phyloP scores from a whole-genome alignment of 2,329 filamentous ascomycete species.

The Plenodomus tracheiphilus region DNA sequence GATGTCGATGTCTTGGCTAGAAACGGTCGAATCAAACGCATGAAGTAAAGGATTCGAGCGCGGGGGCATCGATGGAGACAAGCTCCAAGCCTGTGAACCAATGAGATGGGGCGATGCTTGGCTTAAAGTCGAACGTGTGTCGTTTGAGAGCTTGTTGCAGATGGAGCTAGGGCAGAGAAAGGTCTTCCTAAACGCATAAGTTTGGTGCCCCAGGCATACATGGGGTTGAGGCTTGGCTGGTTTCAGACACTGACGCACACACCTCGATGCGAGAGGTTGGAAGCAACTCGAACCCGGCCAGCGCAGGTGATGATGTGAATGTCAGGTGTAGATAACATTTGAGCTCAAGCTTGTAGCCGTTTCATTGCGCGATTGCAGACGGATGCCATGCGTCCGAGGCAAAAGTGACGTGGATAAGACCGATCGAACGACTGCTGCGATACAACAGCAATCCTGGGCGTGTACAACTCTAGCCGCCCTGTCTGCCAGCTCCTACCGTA shows the following conservation, averaged over 20 bases:
- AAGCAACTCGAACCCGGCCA: neutral
- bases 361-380: neutral
- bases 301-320: neutral
- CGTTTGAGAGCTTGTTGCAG: slow-evolving; percentile 44
- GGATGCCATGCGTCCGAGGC: neutral
- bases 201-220: slow-evolving; percentile 35
- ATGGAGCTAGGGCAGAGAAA: slow-evolving; percentile 23
- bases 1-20: slow-evolving; percentile 21
- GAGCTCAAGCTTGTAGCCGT: neutral
- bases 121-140: slow-evolving; percentile 33
- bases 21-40: slow-evolving; percentile 42
- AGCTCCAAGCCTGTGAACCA: slow-evolving; percentile 20
- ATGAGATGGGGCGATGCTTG: slow-evolving; percentile 20
- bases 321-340: neutral
- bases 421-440: neutral
- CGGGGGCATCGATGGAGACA: slow-evolving; percentile 20
- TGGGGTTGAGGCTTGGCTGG: slow-evolving; percentile 35
- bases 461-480: neutral
- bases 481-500: neutral
- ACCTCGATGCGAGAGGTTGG: slow-evolving; percentile 5
- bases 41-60: slow-evolving; percentile 19
- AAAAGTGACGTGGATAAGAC: neutral
- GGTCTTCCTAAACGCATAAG: slow-evolving; percentile 42
- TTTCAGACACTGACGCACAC: slow-evolving; percentile 33
- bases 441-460: too few species aligned